These are phyloP conservation scores for Lentinula detonsa DNA, from an alignment of 768 basidiomycete species.

Conservation along the genomic window DNA sequence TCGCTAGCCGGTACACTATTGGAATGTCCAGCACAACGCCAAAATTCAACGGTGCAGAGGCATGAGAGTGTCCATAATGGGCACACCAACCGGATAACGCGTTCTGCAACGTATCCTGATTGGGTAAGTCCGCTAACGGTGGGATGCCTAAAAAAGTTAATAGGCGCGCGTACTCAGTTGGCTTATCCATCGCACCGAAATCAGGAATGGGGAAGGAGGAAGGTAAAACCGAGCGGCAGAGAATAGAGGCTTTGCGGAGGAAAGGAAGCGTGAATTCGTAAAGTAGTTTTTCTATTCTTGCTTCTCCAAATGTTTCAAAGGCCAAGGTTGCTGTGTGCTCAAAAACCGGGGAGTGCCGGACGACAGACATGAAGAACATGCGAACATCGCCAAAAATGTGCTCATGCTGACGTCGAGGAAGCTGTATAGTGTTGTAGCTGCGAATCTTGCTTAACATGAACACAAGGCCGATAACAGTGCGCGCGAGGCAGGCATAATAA, in stretches of 20 bases:
- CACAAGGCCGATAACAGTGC: slow-evolving; percentile 81
- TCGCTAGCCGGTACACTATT: slow-evolving; percentile 72
- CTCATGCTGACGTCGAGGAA: slow-evolving; percentile 46
- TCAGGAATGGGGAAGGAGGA: slow-evolving; percentile 51
- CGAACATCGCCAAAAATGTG: slow-evolving; percentile 79
- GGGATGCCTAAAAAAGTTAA: slow-evolving; percentile 74
- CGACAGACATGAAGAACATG: slow-evolving; percentile 88
- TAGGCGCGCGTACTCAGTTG: slow-evolving; percentile 76
- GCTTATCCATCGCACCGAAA: slow-evolving; percentile 26
- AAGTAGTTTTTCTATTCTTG: slow-evolving; percentile 77
- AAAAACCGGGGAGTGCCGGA: slow-evolving; percentile 82
- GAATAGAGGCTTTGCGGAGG: slow-evolving; percentile 80
- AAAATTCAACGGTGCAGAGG: slow-evolving; percentile 72
- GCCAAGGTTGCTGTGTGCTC: slow-evolving; percentile 79
- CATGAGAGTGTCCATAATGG: slow-evolving; percentile 79
- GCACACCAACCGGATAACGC: slow-evolving; percentile 89
- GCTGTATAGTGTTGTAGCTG: slow-evolving; percentile 41
- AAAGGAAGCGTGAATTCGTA: slow-evolving; percentile 90
- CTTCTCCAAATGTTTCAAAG: slow-evolving; percentile 77
- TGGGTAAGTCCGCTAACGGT: slow-evolving; percentile 68
- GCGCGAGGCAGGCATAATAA: slow-evolving; percentile 87
- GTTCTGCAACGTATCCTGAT: slow-evolving; percentile 83
- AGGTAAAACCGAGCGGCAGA: slow-evolving; percentile 73
- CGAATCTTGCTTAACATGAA: slow-evolving; percentile 73
- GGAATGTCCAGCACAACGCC: slow-evolving; percentile 82